Evolutionary conservation across 225 moss, liverwort and hornwort species (phyloP), one percentile per base, ranked within the genome.

Genomic region (Physcomitrium patens): DNA sequence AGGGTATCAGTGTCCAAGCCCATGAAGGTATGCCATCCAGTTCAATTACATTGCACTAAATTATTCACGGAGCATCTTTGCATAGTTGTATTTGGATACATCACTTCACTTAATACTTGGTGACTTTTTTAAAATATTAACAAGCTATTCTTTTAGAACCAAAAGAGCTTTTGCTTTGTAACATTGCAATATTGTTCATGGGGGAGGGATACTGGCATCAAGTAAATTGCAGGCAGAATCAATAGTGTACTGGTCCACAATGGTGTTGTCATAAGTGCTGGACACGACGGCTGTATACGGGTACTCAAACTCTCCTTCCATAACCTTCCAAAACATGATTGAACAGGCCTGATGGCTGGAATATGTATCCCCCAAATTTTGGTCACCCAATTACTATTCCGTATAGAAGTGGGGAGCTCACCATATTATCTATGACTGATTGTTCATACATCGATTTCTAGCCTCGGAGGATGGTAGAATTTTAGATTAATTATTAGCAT

Each of bases 251-350:
- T 69, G 76, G 72, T 86, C 57, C 70, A 79, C 58, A 58, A 79
- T 17, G 24, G 62, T 23, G 69, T 67, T 28, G 37, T 82, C 48
- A 60, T 77, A 54, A 79, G 76, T 65, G 79, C 79, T 46, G 82
- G 85, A n/a, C 79, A 79, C 62, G 82, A 82, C 77, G 82, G 85
- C 13, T 69, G 68, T 63, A 79, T 86, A 66, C 77, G 85, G 70
- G 85, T 86, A 73, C 64, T 63, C 7, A 13, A 23, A 46, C 53
- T 68, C 70, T 67, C 22, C 43, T 18, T 31, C 20, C 22, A 64
- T 3, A 59, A 51, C 48, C 16, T 48, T 67, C 26, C 12, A 15
- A n/a, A 5, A 58, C 20, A 20, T 44, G 20, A 22, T 69, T 7
- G 37, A 59, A 37, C 31, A 37, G 31, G 5, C 31, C 31, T 37